Conservation (phyloP, 1,284 basidiomycete genomes). For the Malassezia cuniculi region DNA sequence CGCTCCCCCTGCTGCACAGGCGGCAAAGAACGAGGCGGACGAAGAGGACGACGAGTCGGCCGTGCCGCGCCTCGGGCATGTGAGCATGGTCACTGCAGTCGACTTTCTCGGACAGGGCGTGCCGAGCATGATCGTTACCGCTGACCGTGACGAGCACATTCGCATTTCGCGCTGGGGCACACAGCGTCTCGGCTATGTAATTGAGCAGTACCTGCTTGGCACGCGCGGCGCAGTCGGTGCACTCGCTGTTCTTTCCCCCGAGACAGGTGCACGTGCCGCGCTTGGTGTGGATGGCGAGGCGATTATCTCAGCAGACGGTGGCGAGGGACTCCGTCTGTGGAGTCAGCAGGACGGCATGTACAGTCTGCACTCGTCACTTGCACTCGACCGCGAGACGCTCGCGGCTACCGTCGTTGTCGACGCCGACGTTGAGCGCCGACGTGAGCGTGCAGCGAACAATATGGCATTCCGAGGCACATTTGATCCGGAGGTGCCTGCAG, state of each 20-base stretch:
- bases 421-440: conserved; percentile 9
- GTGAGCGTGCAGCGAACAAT: conserved; percentile 4
- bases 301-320: conserved; percentile 30
- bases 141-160: conserved; percentile 43
- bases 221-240: conserved; percentile 29
- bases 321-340: conserved; percentile 25
- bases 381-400: conserved; percentile 4
- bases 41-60: conserved; percentile 25
- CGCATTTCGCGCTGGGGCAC: conserved; percentile 40
- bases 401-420: conserved; percentile 3
- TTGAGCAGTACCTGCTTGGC: conserved; percentile 32
- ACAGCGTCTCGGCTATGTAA: conserved; percentile 24
- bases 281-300: conserved; percentile 7
- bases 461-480: conserved; percentile 5
- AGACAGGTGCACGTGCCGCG: background rate
- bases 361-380: conserved; percentile 1
- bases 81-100: conserved; percentile 33
- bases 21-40: conserved; percentile 15
- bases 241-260: conserved; percentile 16
- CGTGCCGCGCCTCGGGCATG: conserved; percentile 31
- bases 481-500: conserved; percentile 4
- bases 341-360: background rate
- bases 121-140: conserved; percentile 22
- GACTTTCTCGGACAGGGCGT: conserved; percentile 19
- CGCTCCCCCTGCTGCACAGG: background rate